Base-by-base conservation (phyloP, 805 yeast species). In the Huiozyma naganishii region DNA sequence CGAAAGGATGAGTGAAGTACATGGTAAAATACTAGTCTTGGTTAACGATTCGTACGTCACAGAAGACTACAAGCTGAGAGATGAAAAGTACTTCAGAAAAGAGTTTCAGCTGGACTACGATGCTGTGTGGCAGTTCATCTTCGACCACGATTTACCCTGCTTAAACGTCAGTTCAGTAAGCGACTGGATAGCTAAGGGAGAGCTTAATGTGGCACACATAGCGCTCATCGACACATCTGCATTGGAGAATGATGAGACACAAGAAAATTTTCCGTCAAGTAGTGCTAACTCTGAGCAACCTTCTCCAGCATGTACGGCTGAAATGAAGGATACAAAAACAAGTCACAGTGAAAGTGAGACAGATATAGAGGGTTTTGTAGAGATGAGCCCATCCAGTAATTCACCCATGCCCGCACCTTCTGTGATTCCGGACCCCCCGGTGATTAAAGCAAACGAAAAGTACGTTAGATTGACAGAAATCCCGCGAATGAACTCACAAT, bases 11-110 rank as follows among this genome's bases (percentile, higher is more conserved):
- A 41, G 40, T 12, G 41, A 43, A 9, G 28, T 48, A 1, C 45
- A 50, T 34, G 23, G 37, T 6, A 10, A 38, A 3, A 48, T 50
- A 3, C 35, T 52, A 2, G 48, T 54, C 4, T 32, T 61, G 17
- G 44, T 61, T 3, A 54, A 54, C 41, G 59, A 59, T 40, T 45
- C 62, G 1, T 61, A 47, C 46, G 47, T 60, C 5, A 48, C 43
- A 29, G 39, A 40, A 2, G 40, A 50, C 5, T 41, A 39, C 7
- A 41, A 12, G 11, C 11, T 59, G 17, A 44, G 37, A 1, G 42
- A 50, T 27, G 28, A 38, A 7, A 51, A 52, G 23, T 37, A 58
- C 9, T 57, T 61, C 32, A 36, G 42, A 27, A 52, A 48, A 29
- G 63, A 61, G 41, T 48, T 53, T 41, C 45, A 49, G 11, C 36